A percentile compares a stretch with the other conserved stretches of the same genome.
phyloP scores from a whole-genome alignment of 495 filamentous ascomycete species.

The Podospora appendiculata region DNA sequence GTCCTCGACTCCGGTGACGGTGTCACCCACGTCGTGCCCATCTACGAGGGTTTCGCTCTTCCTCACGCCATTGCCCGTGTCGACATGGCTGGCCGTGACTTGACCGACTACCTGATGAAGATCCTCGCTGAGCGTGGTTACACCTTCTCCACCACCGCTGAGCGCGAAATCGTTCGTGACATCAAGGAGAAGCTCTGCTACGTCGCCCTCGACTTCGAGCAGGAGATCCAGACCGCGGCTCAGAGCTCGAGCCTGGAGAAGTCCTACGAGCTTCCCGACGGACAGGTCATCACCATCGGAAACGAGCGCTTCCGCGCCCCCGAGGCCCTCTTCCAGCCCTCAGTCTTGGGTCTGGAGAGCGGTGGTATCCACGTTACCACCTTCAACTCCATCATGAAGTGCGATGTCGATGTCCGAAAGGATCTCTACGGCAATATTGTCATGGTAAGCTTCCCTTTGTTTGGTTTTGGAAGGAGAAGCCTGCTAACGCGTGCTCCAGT shows the following conservation, averaged over 20 bases:
- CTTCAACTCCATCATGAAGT: conserved; percentile 99
- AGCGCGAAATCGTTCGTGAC: conserved; percentile 99
- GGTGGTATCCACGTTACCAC: conserved; percentile 99
- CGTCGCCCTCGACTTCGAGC: conserved; percentile 98
- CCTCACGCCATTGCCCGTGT: conserved; percentile 99
- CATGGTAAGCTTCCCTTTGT: conserved; percentile 61
- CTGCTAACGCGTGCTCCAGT: conserved; percentile 45
- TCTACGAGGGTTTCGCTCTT: conserved; percentile 99
- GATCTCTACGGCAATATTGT: conserved; percentile 99
- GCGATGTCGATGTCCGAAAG: conserved; percentile 99
- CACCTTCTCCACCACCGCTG: conserved; percentile 98
- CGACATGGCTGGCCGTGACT: conserved; percentile 98
- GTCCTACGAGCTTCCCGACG: conserved; percentile 99
- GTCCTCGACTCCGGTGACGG: conserved; percentile 99
- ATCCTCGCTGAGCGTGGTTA: conserved; percentile 98
- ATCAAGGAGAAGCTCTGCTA: conserved; percentile 99
- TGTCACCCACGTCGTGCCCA: conserved; percentile 99
- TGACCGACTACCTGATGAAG: conserved; percentile 99
- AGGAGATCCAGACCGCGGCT: conserved; percentile 99
- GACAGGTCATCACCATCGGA: conserved; percentile 99
- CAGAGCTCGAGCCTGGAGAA: conserved; percentile 96
- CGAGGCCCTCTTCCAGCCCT: conserved; percentile 98
- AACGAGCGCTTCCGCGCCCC: conserved; percentile 99
- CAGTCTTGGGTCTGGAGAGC: conserved; percentile 93
- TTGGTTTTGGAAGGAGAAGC: background rate